Conservation (phyloP, 179 eudicot genomes). For the Spinacia oleracea region DNA sequence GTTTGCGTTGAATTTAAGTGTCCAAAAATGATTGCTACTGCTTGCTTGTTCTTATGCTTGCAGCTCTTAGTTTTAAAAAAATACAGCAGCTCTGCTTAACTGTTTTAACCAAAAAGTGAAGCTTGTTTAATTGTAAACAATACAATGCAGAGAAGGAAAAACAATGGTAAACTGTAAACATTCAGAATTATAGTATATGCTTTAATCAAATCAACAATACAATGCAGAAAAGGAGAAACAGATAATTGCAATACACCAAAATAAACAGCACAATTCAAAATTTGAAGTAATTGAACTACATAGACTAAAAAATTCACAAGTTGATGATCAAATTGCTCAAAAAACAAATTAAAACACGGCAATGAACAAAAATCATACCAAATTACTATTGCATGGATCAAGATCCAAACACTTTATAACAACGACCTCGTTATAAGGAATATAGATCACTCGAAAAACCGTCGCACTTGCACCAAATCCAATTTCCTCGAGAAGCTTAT, state of each 20-base stretch:
- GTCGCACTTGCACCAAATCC: conserved; percentile 82
- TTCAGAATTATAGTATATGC: background rate
- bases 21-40: too few relatives aligned
- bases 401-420: conserved; percentile 90
- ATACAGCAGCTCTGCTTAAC: too few relatives aligned
- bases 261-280: background rate
- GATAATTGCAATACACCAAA: conserved; percentile 1
- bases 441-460: conserved; percentile 69
- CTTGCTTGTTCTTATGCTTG: too few relatives aligned
- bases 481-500: conserved; percentile 70
- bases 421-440: conserved; percentile 64
- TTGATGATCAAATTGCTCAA: background rate
- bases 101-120: too few relatives aligned
- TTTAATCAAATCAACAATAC: background rate
- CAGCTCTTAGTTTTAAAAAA: too few relatives aligned
- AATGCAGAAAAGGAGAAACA: background rate
- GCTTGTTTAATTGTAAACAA: too few relatives aligned
- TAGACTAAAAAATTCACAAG: background rate
- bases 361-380: conserved; percentile 35
- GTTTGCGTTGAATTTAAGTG: too few relatives aligned
- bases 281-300: background rate
- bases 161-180: background rate
- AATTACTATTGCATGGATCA: conserved; percentile 80
- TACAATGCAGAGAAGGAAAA: too few relatives aligned
- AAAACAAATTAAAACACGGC: background rate